Percentiles rank a stretch among this genome's conserved stretches.
Evolutionary conservation across 768 basidiomycete species (phyloP).

Genomic region (Pulveroboletus sp.): DNA sequence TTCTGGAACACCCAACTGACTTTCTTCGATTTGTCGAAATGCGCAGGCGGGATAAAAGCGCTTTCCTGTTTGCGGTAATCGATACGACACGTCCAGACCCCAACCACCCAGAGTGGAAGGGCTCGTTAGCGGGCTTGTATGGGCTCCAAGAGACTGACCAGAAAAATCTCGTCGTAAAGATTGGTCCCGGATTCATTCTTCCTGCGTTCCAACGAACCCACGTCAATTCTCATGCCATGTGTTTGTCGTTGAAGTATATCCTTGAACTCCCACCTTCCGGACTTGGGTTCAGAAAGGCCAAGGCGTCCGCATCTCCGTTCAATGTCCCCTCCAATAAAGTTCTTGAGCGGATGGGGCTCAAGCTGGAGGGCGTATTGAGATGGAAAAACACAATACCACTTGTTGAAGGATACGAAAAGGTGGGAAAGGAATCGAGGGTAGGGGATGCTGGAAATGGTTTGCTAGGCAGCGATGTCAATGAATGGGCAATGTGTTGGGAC

Average conservation of each 20-base stretch:
- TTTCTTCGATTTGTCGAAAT: conserved; percentile 14
- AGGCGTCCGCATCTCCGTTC: conserved; percentile 37
- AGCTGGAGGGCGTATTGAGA: conserved; percentile 38
- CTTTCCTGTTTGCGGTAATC: conserved; percentile 36
- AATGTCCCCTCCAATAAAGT: conserved; percentile 38
- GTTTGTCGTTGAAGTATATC: conserved; percentile 32
- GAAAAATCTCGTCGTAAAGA: conserved; percentile 25
- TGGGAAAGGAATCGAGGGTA: conserved; percentile 24
- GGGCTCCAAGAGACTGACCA: conserved; percentile 19
- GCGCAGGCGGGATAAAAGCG: conserved; percentile 1
- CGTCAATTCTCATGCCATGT: conserved; percentile 38
- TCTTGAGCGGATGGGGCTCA: conserved; percentile 47
- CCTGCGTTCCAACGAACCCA: conserved; percentile 42
- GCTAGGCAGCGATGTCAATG: conserved; percentile 30
- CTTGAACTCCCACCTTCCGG: conserved; percentile 31
- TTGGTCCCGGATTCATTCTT: conserved; percentile 33
- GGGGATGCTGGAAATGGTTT: conserved; percentile 25
- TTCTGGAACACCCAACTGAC: conserved; percentile 10
- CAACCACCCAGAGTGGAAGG: conserved; percentile 26
- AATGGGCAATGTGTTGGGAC: conserved; percentile 42
- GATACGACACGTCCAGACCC: conserved; percentile 36
- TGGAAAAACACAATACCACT: conserved; percentile 39
- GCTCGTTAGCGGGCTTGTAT: conserved; percentile 39
- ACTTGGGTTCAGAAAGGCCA: conserved; percentile 46
- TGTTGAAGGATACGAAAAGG: conserved; percentile 22